Conservation (phyloP, 495 filamentous ascomycete genomes). For the Penicillium dipodomyicola region DNA sequence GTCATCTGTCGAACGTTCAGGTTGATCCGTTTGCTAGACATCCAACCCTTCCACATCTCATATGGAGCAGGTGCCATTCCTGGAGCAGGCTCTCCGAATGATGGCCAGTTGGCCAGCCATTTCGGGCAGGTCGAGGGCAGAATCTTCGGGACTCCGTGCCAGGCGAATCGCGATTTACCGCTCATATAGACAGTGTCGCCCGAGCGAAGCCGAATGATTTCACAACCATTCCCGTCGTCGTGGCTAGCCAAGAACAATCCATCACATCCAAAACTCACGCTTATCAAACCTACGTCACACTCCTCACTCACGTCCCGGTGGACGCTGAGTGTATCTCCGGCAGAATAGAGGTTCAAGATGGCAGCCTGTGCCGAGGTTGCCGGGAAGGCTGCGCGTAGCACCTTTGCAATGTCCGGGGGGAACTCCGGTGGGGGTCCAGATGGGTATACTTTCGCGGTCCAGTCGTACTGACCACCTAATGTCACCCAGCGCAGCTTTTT, state of each 20-base stretch:
- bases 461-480: slow-evolving; percentile 91
- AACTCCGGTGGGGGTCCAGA: slow-evolving; percentile 63
- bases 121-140: slow-evolving; percentile 71
- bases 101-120: slow-evolving; percentile 76
- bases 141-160: slow-evolving; percentile 90
- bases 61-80: slow-evolving; percentile 37
- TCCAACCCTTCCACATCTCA: slow-evolving; percentile 76
- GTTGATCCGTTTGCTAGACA: slow-evolving; percentile 81
- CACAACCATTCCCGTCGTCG: slow-evolving; percentile 42
- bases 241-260: slow-evolving; percentile 64
- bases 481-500: slow-evolving; percentile 90
- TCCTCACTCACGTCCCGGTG: slow-evolving; percentile 90
- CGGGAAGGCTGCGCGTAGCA: slow-evolving; percentile 66
- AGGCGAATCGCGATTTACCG: slow-evolving; percentile 74
- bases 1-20: slow-evolving; percentile 90
- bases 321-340: slow-evolving; percentile 81
- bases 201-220: slow-evolving; percentile 67
- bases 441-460: slow-evolving; percentile 82
- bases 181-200: slow-evolving; percentile 85
- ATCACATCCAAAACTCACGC: slow-evolving; percentile 85
- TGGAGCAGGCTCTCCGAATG: slow-evolving; percentile 26
- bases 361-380: slow-evolving; percentile 77
- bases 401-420: slow-evolving; percentile 64
- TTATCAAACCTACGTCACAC: slow-evolving; percentile 70
- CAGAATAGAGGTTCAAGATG: slow-evolving; percentile 86